Evolutionary conservation across 768 basidiomycete species (phyloP), one percentile per base, ranked within the genome.

Genomic region (Termitomyces sp.): DNA sequence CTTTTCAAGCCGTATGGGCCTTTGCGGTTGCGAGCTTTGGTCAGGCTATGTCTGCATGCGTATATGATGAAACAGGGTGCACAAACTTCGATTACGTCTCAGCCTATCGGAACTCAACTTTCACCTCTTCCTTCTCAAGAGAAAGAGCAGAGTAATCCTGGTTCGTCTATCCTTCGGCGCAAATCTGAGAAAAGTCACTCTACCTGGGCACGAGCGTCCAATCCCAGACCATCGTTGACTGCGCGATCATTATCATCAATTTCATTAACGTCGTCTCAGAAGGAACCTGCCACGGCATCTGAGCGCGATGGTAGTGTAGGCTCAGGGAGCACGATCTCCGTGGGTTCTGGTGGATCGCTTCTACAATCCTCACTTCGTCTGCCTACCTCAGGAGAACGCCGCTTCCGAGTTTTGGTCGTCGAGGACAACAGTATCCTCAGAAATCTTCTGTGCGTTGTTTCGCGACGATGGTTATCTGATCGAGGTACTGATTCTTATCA

Each of bases 1-100:
- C 72, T 95, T 13, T 90, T 87, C 80, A 98, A 97, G 68, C 94
- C 94, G 10, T 86, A 86, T 26, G 92, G 94, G 2, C 94, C 94
- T 3, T 81, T 83, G 45, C 83, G 87, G 22, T 78, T 96, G 56
- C 79, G 85, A 28, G 68, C 78, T 5, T 79, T 85, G 24, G 73
- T 95, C 58, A 86, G 85, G 65, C 79, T 87, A 10, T 80, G 81
- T 67, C 57, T 87, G 26, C 80, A 85, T 66, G 75, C 80, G 5
- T 71, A 83, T 47, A 81, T 77, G 49, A 83, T 86, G 38, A 41
- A 36, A 30, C 4, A 45, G 74, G 75, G 45, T 59, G 59, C 57
- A 66, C 71, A 58, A 70, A 75, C 46, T 45, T 40, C 55, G 36
- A 20, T 45, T 48, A 16, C 16, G 30, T 20, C 47, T 56, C 52